Conservation (phyloP, 1,139 yeast species). For the Yamadazyma trypodendri region DNA sequence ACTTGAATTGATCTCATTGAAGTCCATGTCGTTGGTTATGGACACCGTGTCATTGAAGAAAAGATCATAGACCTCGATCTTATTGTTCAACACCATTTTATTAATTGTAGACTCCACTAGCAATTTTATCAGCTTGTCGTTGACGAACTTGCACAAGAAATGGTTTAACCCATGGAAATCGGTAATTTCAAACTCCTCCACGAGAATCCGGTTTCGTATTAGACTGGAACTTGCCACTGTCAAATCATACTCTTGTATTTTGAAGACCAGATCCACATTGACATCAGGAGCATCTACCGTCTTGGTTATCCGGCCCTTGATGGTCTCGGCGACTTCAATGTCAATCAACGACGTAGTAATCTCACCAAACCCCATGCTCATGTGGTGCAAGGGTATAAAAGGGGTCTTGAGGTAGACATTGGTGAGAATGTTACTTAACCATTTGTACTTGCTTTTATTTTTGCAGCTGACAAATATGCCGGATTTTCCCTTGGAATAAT, state of each 20-base stretch:
- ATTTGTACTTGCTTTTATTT: conserved; percentile 4
- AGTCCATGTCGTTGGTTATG: conserved; percentile 2
- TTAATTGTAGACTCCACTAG: background rate
- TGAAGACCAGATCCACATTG: background rate
- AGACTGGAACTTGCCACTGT: conserved; percentile 1
- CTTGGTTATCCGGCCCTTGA: conserved; percentile 4
- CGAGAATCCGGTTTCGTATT: conserved; percentile 1
- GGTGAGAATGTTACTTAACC: conserved; percentile 14
- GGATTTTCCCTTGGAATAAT: conserved; percentile 1
- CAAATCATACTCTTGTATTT: background rate
- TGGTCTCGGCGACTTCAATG: background rate
- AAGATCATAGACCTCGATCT: conserved; percentile 2
- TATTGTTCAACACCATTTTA: background rate
- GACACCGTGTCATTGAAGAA: background rate
- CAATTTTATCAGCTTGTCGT: background rate
- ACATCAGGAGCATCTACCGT: conserved; percentile 1
- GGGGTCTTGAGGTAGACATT: conserved; percentile 10
- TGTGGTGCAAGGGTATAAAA: conserved; percentile 3
- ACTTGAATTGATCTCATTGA: conserved; percentile 4
- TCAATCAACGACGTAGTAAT: conserved; percentile 1
- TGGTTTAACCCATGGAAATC: background rate
- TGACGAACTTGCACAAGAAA: background rate
- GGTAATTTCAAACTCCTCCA: conserved; percentile 3
- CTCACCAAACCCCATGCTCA: conserved; percentile 1
- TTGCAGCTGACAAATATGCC: background rate